Conservation (phyloP, 2,329 filamentous ascomycete genomes). For the Metarhizium robertsii region DNA sequence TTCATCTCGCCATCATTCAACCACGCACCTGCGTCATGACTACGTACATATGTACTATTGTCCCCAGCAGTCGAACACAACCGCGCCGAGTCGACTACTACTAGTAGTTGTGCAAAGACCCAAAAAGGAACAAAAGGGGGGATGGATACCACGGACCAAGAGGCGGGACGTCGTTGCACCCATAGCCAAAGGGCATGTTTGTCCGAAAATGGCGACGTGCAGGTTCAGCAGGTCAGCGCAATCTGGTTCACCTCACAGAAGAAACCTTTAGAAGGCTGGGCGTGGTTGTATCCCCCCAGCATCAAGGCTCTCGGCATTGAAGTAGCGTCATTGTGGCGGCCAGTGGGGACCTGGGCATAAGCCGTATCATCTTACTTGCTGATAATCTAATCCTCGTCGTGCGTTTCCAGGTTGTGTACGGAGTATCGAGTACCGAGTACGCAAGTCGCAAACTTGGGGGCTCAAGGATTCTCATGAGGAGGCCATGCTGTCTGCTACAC, state of each 20-base stretch:
- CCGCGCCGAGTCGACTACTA: background rate
- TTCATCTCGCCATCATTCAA: background rate
- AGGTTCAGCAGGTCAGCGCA: background rate
- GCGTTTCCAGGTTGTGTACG: background rate
- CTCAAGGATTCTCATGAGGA: background rate
- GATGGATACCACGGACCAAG: background rate
- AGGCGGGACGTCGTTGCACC: background rate
- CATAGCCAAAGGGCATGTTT: background rate
- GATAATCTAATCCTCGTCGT: background rate
- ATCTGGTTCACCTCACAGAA: background rate
- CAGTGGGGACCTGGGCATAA: background rate
- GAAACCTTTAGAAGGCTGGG: background rate
- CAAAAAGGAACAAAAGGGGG: background rate
- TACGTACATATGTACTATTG: background rate
- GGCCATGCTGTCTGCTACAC: background rate
- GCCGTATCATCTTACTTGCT: background rate
- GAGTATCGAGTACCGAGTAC: too few relatives aligned
- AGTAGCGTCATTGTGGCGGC: background rate
- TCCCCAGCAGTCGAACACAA: background rate
- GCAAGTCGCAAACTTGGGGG: background rate
- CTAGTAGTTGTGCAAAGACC: background rate
- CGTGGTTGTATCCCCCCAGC: background rate
- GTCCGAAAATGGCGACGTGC: background rate
- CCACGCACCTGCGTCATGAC: background rate
- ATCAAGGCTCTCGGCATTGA: background rate